These are phyloP conservation scores for Umbelopsis ramanniana DNA, from an alignment of 192 early-diverging fungal species.

Conservation along the genomic window DNA sequence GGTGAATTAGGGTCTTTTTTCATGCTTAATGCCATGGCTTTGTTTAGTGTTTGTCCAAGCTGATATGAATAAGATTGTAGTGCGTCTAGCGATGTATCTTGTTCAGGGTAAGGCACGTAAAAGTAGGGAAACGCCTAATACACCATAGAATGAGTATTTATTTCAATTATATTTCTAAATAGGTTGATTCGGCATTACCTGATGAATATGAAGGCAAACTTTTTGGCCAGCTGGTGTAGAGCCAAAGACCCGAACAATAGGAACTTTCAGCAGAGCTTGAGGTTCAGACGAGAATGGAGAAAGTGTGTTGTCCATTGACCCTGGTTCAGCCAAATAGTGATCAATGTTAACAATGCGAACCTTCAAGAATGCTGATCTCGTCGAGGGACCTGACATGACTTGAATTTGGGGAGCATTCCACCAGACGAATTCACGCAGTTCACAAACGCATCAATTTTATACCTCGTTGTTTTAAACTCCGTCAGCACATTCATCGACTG, in stretches of 20 bases:
- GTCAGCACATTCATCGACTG: background rate
- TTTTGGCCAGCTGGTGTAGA: constrained; percentile 70
- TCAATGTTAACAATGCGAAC: constrained; percentile 71
- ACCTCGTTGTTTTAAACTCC: background rate
- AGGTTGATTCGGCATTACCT: constrained; percentile 44
- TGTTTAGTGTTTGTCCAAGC: constrained; percentile 70
- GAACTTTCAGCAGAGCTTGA: constrained; percentile 57
- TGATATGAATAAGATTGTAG: constrained; percentile 54
- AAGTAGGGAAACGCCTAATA: constrained; percentile 79
- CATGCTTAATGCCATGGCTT: constrained; percentile 59
- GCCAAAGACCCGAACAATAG: constrained; percentile 86
- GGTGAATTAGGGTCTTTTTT: constrained; percentile 34
- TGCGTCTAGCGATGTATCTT: constrained; percentile 30
- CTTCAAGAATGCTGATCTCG: constrained; percentile 1
- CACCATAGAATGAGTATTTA: background rate
- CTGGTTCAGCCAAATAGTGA: constrained; percentile 56
- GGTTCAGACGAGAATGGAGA: constrained; percentile 45
- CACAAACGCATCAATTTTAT: background rate
- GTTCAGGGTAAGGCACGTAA: constrained; percentile 71
- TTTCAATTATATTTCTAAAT: background rate
- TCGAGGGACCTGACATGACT: background rate
- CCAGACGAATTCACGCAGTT: background rate
- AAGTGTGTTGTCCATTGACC: constrained; percentile 40
- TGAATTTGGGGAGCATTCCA: background rate
- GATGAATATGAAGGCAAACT: constrained; percentile 83